Evolutionary conservation across 768 basidiomycete genomes (phyloP).

Genomic region (Lanmaoa pseudosensibilis): DNA sequence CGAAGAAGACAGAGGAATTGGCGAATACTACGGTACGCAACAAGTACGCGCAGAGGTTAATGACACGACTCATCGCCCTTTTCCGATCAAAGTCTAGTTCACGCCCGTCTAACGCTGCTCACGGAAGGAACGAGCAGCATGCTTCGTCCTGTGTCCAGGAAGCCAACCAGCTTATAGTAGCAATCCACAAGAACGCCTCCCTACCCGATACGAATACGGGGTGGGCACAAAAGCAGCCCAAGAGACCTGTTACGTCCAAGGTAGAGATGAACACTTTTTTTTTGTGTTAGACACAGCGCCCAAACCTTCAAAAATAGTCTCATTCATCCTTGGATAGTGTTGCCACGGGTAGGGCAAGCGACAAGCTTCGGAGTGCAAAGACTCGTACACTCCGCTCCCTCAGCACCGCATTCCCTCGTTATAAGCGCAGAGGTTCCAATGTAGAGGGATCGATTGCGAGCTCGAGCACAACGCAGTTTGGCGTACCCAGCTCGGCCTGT

Average conservation of each 20-base stretch:
- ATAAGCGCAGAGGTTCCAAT: too few species aligned
- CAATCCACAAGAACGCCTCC: neutral
- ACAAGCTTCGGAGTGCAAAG: neutral
- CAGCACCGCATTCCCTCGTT: neutral
- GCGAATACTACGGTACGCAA: neutral
- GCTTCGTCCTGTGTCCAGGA: too few species aligned
- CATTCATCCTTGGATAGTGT: neutral
- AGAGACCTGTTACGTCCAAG: neutral
- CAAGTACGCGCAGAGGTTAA: neutral
- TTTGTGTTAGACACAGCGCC: neutral
- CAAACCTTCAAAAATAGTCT: neutral
- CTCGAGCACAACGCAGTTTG: neutral
- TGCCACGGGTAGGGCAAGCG: neutral
- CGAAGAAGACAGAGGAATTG: neutral
- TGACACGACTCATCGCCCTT: neutral
- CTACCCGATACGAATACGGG: neutral
- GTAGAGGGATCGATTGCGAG: neutral
- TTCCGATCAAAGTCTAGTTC: neutral
- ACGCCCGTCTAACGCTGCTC: too few species aligned
- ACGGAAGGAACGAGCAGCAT: neutral
- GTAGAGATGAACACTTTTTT: neutral
- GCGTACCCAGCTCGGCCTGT: neutral
- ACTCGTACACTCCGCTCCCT: neutral
- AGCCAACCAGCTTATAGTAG: neutral
- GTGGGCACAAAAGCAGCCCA: neutral